Conservation (phyloP, 331 rosid species). For the Phaseolus coccineus region DNA sequence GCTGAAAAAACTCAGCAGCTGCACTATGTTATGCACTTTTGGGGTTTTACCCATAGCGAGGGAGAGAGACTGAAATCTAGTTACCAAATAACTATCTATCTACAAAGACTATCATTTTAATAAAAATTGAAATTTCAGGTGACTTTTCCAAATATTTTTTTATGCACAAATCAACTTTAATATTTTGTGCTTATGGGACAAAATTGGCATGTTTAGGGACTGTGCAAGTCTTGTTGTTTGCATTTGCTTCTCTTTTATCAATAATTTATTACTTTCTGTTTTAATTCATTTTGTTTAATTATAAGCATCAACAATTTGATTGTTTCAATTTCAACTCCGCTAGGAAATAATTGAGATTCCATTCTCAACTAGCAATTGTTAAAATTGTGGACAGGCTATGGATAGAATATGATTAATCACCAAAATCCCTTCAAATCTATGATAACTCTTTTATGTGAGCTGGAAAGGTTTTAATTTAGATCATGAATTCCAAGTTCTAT, state of each 20-base stretch:
- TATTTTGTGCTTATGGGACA: not conserved
- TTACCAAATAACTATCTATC: not conserved
- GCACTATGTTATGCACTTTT: not conserved
- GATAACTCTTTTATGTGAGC: not conserved
- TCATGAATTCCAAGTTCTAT: slow-evolving; percentile 13
- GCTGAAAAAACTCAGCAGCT: slow-evolving; percentile 2
- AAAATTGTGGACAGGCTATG: not conserved
- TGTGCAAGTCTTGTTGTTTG: not conserved
- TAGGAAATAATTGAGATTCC: slow-evolving; percentile 15
- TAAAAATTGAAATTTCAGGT: not conserved
- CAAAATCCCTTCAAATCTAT: not conserved
- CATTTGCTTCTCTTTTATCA: slow-evolving; percentile 19
- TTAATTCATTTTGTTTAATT: not conserved
- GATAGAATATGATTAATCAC: slow-evolving; percentile 27
- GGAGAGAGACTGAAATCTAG: not conserved
- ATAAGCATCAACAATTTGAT: not conserved
- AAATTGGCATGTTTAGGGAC: not conserved
- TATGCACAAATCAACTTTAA: slow-evolving; percentile 21
- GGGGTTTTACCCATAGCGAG: not conserved
- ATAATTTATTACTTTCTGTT: slow-evolving; percentile 6
- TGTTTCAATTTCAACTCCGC: not conserved
- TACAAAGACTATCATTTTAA: not conserved
- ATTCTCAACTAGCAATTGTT: slow-evolving; percentile 12
- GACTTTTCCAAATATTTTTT: not conserved
- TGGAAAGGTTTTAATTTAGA: not conserved